Evolutionary conservation across 176 grass and related monocot species (phyloP).

Genomic region (Coix lacrymajobi): DNA sequence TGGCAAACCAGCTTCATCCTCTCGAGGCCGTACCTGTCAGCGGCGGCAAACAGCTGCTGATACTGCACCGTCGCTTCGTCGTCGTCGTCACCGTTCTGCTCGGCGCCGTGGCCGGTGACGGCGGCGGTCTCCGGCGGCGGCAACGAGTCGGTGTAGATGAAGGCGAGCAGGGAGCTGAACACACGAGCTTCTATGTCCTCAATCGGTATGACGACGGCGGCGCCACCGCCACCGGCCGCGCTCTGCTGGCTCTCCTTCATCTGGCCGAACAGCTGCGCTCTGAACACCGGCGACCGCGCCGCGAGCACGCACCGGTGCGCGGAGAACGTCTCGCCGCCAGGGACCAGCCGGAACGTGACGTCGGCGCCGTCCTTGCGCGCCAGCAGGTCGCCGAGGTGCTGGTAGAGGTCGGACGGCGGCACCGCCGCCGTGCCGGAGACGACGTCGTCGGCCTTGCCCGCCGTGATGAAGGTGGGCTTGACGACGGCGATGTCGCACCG

Average conservation of each 20-base stretch:
- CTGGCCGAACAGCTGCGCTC: background rate
- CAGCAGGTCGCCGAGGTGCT: background rate
- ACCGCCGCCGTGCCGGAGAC: too few relatives aligned
- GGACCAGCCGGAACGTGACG: background rate
- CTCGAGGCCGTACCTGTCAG: background rate
- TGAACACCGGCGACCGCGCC: background rate
- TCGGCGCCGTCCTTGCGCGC: background rate
- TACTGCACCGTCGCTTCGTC: background rate
- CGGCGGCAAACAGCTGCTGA: background rate
- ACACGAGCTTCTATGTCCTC: background rate
- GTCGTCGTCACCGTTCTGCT: background rate
- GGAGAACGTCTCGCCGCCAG: background rate
- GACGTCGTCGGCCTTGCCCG: background rate
- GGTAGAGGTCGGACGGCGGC: background rate
- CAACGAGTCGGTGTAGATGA: background rate
- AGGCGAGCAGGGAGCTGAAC: background rate
- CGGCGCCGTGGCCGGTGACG: background rate
- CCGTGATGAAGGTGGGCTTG: background rate
- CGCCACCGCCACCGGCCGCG: background rate
- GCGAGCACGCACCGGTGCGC: background rate
- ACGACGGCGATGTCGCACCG: background rate
- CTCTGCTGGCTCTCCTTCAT: background rate
- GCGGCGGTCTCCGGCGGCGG: background rate
- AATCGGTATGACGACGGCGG: background rate
- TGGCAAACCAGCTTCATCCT: background rate